Percentiles rank a stretch among this genome's conserved stretches.
Conservation (phyloP, 2,329 filamentous ascomycete genomes). For the Paramyrothecium roridum region DNA sequence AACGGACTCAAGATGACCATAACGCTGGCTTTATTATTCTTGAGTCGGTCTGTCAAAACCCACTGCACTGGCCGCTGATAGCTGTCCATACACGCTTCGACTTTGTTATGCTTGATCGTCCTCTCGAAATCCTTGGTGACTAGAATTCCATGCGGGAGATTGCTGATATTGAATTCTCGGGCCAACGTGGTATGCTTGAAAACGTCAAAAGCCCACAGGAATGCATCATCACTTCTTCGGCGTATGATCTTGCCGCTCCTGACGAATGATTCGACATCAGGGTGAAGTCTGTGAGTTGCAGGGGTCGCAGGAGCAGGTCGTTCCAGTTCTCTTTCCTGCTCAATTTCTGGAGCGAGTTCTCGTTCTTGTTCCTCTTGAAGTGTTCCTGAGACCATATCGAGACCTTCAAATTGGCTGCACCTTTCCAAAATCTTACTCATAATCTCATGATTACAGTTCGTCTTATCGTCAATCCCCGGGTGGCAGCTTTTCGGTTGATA, state of each 20-base stretch:
- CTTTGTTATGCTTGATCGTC: not conserved
- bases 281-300: not conserved
- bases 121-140: conserved; percentile 1
- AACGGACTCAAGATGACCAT: conserved; percentile 58
- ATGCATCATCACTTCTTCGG: not conserved
- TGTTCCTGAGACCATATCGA: not conserved
- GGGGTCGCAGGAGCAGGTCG: not conserved
- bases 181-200: not conserved
- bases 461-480: too few relatives aligned
- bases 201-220: not conserved
- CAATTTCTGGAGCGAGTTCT: conserved; percentile 3
- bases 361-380: conserved; percentile 4
- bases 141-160: not conserved
- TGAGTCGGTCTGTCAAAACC: conserved; percentile 6
- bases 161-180: not conserved
- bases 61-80: conserved; percentile 2
- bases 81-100: not conserved
- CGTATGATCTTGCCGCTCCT: not conserved
- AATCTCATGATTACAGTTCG: not conserved
- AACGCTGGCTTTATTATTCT: not conserved
- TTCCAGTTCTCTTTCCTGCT: conserved; percentile 1
- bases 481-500: not conserved
- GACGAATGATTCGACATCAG: not conserved
- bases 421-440: not conserved
- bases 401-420: not conserved